Evolutionary conservation across 2,329 filamentous ascomycete species (phyloP).

Genomic region (Aspergillus unguis): DNA sequence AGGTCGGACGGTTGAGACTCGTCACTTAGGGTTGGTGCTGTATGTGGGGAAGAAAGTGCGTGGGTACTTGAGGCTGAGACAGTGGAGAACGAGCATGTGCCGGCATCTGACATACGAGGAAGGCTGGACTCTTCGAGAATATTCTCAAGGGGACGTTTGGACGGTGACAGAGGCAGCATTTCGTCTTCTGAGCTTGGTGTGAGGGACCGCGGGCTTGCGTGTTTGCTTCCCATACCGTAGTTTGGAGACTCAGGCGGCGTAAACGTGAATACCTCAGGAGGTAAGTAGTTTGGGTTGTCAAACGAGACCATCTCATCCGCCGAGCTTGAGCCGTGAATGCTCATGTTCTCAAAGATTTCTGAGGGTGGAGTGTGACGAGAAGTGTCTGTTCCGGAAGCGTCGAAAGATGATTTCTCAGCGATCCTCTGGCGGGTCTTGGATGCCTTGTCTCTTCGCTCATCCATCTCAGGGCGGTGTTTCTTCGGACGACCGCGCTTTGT

Average conservation of each 20-base stretch:
- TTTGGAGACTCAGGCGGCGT: slow-evolving; percentile 49
- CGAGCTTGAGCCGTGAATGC: slow-evolving; percentile 35
- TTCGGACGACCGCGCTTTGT: slow-evolving; percentile 65
- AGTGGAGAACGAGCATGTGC: slow-evolving; percentile 31
- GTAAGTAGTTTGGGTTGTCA: slow-evolving; percentile 32
- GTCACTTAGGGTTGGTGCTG: slow-evolving; percentile 34
- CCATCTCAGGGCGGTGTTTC: slow-evolving; percentile 60
- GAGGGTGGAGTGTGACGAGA: slow-evolving; percentile 45
- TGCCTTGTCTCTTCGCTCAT: slow-evolving; percentile 57
- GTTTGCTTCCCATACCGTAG: slow-evolving; percentile 37
- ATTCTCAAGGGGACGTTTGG: slow-evolving; percentile 27
- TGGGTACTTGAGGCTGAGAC: slow-evolving; percentile 27
- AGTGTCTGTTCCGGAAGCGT: slow-evolving; percentile 37
- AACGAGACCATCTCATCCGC: slow-evolving; percentile 32
- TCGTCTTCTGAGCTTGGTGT: slow-evolving; percentile 40
- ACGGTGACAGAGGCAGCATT: slow-evolving; percentile 35
- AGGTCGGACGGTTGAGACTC: slow-evolving; percentile 37
- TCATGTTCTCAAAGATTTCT: slow-evolving; percentile 39
- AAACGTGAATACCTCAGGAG: slow-evolving; percentile 43
- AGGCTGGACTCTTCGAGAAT: slow-evolving; percentile 32
- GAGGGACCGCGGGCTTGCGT: slow-evolving; percentile 34
- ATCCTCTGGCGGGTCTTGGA: slow-evolving; percentile 49
- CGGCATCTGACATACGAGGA: slow-evolving; percentile 25
- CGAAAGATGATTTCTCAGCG: slow-evolving; percentile 33
- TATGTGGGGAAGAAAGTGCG: slow-evolving; percentile 37